These are phyloP conservation scores for Hemisphaericaspora nanyangensis DNA, from an alignment of 805 yeast species.

Conservation along the genomic window DNA sequence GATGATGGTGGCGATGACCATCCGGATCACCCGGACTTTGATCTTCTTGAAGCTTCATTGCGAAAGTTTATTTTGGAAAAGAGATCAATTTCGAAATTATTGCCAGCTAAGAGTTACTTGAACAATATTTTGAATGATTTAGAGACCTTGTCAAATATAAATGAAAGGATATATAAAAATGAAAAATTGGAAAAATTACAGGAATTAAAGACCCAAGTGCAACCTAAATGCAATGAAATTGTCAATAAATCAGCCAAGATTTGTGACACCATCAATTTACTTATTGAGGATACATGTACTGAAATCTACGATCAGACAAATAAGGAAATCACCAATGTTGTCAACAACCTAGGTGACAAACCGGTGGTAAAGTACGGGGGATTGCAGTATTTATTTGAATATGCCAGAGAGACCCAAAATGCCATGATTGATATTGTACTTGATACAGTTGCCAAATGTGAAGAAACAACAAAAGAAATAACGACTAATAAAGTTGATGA, in stretches of 20 bases:
- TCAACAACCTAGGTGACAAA: conserved; percentile 48
- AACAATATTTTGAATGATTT: conserved; percentile 67
- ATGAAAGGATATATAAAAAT: conserved; percentile 48
- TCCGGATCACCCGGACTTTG: conserved; percentile 62
- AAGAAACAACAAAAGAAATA: conserved; percentile 58
- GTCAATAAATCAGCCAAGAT: conserved; percentile 50
- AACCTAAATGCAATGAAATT: conserved; percentile 60
- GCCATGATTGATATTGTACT: conserved; percentile 65
- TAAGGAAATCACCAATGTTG: conserved; percentile 45
- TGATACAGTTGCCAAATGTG: conserved; percentile 60
- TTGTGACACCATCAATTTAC: conserved; percentile 54
- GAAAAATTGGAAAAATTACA: conserved; percentile 46
- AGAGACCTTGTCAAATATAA: conserved; percentile 54
- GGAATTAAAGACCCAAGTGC: conserved; percentile 49
- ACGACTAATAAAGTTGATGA: conserved; percentile 61
- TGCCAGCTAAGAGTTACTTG: conserved; percentile 90
- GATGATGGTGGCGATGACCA: conserved; percentile 19
- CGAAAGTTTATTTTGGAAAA: conserved; percentile 86
- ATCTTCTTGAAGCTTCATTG: conserved; percentile 76
- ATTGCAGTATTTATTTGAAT: conserved; percentile 58
- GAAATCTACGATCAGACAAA: conserved; percentile 61
- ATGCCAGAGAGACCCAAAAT: conserved; percentile 65
- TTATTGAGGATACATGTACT: conserved; percentile 59
- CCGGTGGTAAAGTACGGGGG: conserved; percentile 61
- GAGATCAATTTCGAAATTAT: conserved; percentile 79